These are phyloP conservation scores for Cornus kousa DNA, from an alignment of 148 eudicot genomes.

Conservation along the genomic window DNA sequence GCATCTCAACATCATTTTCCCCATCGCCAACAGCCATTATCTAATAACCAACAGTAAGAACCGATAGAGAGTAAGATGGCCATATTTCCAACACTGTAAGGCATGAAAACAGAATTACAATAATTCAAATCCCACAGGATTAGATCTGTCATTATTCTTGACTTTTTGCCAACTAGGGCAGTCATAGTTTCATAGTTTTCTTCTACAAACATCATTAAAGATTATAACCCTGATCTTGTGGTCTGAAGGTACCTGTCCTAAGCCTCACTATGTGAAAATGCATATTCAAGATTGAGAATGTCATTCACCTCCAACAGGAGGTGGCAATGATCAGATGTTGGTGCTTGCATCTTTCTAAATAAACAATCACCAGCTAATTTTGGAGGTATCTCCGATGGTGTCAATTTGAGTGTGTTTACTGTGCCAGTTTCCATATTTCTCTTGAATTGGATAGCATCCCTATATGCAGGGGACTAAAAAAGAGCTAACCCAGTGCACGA, in stretches of 20 bases:
- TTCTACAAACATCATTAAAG: background rate
- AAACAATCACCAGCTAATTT: no score
- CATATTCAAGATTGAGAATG: background rate
- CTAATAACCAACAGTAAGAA: slow-evolving; percentile 28
- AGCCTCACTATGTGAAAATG: background rate
- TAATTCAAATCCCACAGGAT: background rate
- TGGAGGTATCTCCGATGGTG: no score
- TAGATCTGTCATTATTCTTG: background rate
- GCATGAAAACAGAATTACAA: background rate
- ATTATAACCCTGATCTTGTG: background rate
- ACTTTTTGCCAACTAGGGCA: background rate
- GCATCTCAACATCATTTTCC: slow-evolving; percentile 95
- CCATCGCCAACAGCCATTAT: slow-evolving; percentile 96
- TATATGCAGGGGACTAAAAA: no score
- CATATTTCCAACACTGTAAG: background rate
- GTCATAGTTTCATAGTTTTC: background rate
- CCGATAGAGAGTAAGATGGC: background rate
- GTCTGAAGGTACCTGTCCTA: background rate
- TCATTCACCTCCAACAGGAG: background rate
- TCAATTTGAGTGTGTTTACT: no score
- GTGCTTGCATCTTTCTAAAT: no score
- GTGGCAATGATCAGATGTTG: no score
- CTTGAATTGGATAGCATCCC: no score
- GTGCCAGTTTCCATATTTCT: no score
- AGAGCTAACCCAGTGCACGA: no score